Percentiles rank a stretch among this genome's conserved stretches.
These are phyloP conservation scores for Sungouiella blattae DNA, from an alignment of 805 yeast genomes.

Conservation along the genomic window DNA sequence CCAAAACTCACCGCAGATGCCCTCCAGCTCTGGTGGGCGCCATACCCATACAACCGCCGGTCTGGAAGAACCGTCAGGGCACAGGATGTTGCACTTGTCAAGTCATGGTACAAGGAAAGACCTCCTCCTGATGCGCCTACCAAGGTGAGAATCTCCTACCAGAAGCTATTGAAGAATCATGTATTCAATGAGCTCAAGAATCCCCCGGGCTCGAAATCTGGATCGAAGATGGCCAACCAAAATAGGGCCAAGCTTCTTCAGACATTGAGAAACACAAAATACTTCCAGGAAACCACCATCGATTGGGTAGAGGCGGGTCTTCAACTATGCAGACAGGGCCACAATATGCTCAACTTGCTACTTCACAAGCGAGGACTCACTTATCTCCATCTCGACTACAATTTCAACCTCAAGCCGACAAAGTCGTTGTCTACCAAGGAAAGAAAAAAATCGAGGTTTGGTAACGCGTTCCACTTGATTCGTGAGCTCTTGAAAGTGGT, in stretches of 20 bases:
- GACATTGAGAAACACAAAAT: conserved; percentile 72
- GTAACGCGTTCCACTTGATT: conserved; percentile 91
- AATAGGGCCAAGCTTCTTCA: conserved; percentile 59
- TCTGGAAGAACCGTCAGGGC: conserved; percentile 75
- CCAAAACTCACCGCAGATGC: conserved; percentile 50
- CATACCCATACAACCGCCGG: conserved; percentile 78
- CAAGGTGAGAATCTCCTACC: conserved; percentile 84
- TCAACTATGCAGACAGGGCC: conserved; percentile 90
- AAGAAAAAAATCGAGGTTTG: conserved; percentile 91
- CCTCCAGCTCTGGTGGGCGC: conserved; percentile 70
- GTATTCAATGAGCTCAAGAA: conserved; percentile 70
- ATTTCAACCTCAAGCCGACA: conserved; percentile 93
- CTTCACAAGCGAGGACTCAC: conserved; percentile 90
- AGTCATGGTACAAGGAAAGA: conserved; percentile 75
- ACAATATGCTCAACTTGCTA: conserved; percentile 83
- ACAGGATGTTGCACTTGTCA: conserved; percentile 82
- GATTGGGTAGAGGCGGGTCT: conserved; percentile 99
- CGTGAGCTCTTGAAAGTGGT: conserved; percentile 84
- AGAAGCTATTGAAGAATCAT: conserved; percentile 73
- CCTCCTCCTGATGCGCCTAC: conserved; percentile 61
- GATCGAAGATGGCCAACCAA: conserved; percentile 33
- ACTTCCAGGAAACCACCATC: conserved; percentile 83
- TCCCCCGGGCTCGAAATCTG: conserved; percentile 24
- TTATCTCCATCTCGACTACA: conserved; percentile 89
- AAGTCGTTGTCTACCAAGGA: conserved; percentile 95